phyloP scores from a whole-genome alignment of 495 filamentous ascomycete species.

The Schizothecium vesticola region DNA sequence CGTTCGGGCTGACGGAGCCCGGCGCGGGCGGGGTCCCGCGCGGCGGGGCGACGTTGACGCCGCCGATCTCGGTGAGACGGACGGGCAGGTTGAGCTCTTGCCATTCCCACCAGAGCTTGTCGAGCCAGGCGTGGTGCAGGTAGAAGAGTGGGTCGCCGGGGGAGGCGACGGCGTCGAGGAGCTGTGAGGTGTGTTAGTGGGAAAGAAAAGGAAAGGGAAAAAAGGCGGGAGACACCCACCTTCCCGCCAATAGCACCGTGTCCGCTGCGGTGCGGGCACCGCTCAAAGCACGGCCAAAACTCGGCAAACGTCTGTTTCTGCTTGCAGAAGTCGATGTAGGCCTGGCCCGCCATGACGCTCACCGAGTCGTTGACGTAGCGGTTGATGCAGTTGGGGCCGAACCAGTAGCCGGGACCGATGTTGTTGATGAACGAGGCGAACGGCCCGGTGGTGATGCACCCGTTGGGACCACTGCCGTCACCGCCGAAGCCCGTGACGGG shows the following conservation, averaged over 20 bases:
- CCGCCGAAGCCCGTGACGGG: slow-evolving; percentile 39
- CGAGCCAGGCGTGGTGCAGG: slow-evolving; percentile 1
- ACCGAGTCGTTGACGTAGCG: background rate
- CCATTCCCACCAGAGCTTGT: background rate
- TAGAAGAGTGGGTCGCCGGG: background rate
- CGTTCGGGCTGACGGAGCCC: no score
- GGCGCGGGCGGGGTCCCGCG: background rate
- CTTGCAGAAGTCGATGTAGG: background rate
- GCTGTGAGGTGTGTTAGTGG: background rate
- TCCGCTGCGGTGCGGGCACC: background rate
- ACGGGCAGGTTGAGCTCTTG: background rate
- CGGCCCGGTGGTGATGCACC: slow-evolving; percentile 40
- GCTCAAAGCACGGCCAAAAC: slow-evolving; percentile 1
- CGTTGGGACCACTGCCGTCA: slow-evolving; percentile 25
- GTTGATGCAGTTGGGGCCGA: slow-evolving; percentile 1
- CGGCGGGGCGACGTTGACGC: background rate
- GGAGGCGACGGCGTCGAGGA: background rate
- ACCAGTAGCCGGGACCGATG: background rate
- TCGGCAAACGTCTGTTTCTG: background rate
- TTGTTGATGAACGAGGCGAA: background rate
- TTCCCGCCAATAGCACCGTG: background rate
- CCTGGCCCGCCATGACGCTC: background rate
- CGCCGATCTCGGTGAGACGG: background rate
- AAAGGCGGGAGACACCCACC: background rate
- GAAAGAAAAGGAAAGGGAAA: background rate